Base-by-base conservation (phyloP, 2,329 filamentous ascomycete species). In the Fusarium zealandicum region DNA sequence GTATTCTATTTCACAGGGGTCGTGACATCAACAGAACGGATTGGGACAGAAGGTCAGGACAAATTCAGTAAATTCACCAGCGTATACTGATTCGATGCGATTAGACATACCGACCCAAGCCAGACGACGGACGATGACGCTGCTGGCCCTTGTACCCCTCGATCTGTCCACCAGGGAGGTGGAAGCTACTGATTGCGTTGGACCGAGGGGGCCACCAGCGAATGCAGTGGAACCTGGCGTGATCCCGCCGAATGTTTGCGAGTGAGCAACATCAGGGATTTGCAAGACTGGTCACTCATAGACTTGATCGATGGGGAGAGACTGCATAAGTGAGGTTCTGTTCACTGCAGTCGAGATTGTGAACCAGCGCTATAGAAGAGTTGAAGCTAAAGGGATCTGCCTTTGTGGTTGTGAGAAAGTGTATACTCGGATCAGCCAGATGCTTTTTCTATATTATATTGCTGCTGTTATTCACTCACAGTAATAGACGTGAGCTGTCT, bases 131-230 rank as follows among this genome's bases (percentile, higher is more conserved):
- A 54, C 13, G 45, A 49, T 27, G 32, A 14, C 2, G 11, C 3
- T 25, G 6, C 13, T 20, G 31, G 35, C 8, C 62, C 57, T 12
- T 18, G 35, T 6, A 54, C 54, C 20, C 62, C 58, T 46, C 48
- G 17, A 35, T 32, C 50, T 13, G 45, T 61, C 28, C 64, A 65
- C 27, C 59, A 65, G 50, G 56, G 57, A 39, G 53, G 49, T 8
- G 51, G 50, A 1, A 36, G 17, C 38, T 42, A 67, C 50, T 13
- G 61, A 56, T 9, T 54, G 13, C 9, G 28, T 55, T 12, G 51
- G 10, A 6, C 31, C 30, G 28, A 13, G 22, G 20, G 51, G 11
- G 65, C 45, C 16, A 45, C 25, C 13, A 59, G 22, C 18, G 28
- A 14, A 41, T 38, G 17, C 13, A 8, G 13, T 32, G 28, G 39